Evolutionary conservation across 495 filamentous ascomycete species (phyloP), one percentile per base, ranked within the genome.

Genomic region (Aspergillus cavernicola): DNA sequence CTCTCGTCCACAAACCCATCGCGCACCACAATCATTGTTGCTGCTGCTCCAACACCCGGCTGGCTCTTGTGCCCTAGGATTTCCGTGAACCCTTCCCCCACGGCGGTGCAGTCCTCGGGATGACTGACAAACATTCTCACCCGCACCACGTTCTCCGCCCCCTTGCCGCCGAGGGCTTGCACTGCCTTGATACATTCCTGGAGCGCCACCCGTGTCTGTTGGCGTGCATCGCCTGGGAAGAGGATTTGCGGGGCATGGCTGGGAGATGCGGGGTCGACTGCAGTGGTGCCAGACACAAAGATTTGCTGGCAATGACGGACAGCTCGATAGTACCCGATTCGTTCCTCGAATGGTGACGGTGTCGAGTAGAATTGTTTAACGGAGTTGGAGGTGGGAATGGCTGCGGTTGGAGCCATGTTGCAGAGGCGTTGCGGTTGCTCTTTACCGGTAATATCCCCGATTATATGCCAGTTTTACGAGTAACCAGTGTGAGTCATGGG

Each of bases 281-380:
- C 66, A 4, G 75, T 79, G 16, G 75, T 72, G 3, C 75, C 75
- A 12, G 75, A 73, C 20, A 79, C 72, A 54, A 69, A 76, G 49
- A 79, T 72, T 0, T 71, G 64, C n/a, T 60, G 55, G 1, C 71
- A 69, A 39, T 64, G 67, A 0, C 72, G 71, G 6, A 79, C 63
- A 9, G 75, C 75, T 20, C 75, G 73, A 38, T 75, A 74, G 50
- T 79, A 77, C 13, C 75, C 75, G 48, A 76, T 68, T 12, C 45
- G 53, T 23, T 65, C 58, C 57, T 79, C 74, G 58, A 69, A 79
- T 7, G 73, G 74, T 3, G 71, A 74, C 20, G 61, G 46, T 16
- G 73, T 74, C 13, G 61, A 59, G 53, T 65, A 59, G 53, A 44
- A 58, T 49, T 56, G 56, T 48, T 67, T 69, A 1, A 31, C 22